Evolutionary conservation across 2,329 filamentous ascomycete species (phyloP).

Genomic region (Paecilomyces formosus): DNA sequence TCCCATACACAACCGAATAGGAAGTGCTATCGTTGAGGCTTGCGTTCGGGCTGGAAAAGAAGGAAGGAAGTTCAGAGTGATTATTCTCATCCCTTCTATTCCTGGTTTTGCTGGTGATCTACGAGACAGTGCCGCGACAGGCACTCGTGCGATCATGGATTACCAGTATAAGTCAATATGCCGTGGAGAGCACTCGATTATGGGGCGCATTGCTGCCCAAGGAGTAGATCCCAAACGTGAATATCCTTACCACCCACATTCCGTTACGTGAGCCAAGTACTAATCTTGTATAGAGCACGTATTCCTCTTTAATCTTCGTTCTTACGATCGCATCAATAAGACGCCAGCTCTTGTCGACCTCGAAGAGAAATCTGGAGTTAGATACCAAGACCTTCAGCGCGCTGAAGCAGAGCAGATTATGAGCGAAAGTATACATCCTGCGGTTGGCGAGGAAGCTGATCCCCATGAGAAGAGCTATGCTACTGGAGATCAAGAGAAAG

Average conservation of each 20-base stretch:
- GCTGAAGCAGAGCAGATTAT: constrained; percentile 87
- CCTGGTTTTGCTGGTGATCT: constrained; percentile 93
- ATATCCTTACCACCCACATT: constrained; percentile 2
- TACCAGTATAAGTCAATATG: constrained; percentile 97
- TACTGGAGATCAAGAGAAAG: constrained; percentile 14
- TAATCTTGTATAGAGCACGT: constrained; percentile 55
- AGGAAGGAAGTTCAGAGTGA: constrained; percentile 79
- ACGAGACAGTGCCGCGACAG: constrained; percentile 70
- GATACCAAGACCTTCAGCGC: constrained; percentile 78
- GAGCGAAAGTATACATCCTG: constrained; percentile 58
- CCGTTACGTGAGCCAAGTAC: background rate
- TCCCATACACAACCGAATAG: constrained; percentile 82
- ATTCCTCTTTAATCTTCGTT: constrained; percentile 88
- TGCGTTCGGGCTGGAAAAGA: constrained; percentile 75
- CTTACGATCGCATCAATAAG: constrained; percentile 85
- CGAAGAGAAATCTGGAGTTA: constrained; percentile 70
- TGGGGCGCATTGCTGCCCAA: constrained; percentile 63
- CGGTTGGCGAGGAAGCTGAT: constrained; percentile 38
- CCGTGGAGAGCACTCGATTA: constrained; percentile 86
- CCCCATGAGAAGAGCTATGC: constrained; percentile 32
- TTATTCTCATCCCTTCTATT: constrained; percentile 82
- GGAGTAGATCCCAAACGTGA: constrained; percentile 62
- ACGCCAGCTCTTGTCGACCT: constrained; percentile 65
- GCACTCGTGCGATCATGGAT: constrained; percentile 93
- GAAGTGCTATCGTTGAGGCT: constrained; percentile 82